Evolutionary conservation across 441 rosid genomes (phyloP), one percentile per base, ranked within the genome.

Genomic region (Sinapis alba): DNA sequence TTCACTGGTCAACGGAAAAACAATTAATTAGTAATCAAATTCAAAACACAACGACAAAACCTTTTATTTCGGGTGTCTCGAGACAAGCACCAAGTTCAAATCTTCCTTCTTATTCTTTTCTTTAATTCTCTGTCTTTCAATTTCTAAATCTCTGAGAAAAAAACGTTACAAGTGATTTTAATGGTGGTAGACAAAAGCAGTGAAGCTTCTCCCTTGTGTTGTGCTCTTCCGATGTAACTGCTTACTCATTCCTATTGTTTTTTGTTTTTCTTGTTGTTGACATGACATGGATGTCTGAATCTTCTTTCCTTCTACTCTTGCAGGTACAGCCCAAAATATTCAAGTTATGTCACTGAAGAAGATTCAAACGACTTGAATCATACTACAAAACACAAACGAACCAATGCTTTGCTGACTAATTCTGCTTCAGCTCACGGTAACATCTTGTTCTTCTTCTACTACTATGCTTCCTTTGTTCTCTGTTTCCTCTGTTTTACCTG

Each of bases 381-480:
- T 74, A 72, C 74, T 11, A 34, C 74, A 26, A 80, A 75, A 77
- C 82, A 57, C 43, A 85, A 65, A 70, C 81, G 73, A 73, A 59
- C 41, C n/a, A 60, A 80, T 24, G 71, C 73, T 62, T 78, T 54
- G 34, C 61, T 86, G 54, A 32, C 78, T 62, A 81, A 86, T 54
- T 88, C 86, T 61, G 78, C 83, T 71, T 92, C 96, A 65, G 84
- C 89, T 54, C 78, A 78, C 61, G 97, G 97, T 89, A 86, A 64
- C 11, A 9, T 36, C 4, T 1, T 36, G n/a, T 4, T 28, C 32
- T 32, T 32, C 36, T 32, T 32, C 36, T 32, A n/a, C 50, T n/a
- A 43, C 36, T 32, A 32, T 32, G 36, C 36, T 32, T 8, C 11
- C 36, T 32, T 32, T 7, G 36, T 32, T 32, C 36, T 32, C 36